Evolutionary conservation across 2,329 filamentous ascomycete genomes (phyloP).

Genomic region (Colletotrichum caudatum): DNA sequence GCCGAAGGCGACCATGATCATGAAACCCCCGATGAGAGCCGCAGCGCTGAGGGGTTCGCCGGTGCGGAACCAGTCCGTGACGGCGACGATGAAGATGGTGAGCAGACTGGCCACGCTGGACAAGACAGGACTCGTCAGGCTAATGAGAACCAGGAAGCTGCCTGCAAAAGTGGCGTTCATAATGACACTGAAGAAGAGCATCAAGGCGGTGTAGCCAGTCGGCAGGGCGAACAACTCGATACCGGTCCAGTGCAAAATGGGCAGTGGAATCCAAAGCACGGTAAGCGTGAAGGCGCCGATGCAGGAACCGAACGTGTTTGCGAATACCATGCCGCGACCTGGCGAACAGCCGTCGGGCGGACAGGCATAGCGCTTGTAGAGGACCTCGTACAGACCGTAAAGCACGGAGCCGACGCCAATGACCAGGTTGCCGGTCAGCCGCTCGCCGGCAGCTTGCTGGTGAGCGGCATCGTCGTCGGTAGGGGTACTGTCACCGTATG

Average conservation of each 20-base stretch:
- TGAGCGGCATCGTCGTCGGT: slow-evolving; percentile 61
- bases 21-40: slow-evolving; percentile 81
- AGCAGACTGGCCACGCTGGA: slow-evolving; percentile 92
- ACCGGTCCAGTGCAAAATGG: slow-evolving; percentile 81
- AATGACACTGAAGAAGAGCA: slow-evolving; percentile 83
- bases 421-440: slow-evolving; percentile 87
- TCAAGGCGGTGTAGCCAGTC: slow-evolving; percentile 79
- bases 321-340: slow-evolving; percentile 93
- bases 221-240: slow-evolving; percentile 88
- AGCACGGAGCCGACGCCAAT: slow-evolving; percentile 92
- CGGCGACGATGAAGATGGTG: slow-evolving; percentile 95
- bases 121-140: slow-evolving; percentile 90
- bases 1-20: slow-evolving; percentile 91
- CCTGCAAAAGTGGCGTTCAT: slow-evolving; percentile 95
- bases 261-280: slow-evolving; percentile 93
- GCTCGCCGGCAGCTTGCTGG: slow-evolving; percentile 65
- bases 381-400: slow-evolving; percentile 96
- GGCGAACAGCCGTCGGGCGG: slow-evolving; percentile 89
- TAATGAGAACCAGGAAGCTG: slow-evolving; percentile 92
- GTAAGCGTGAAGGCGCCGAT: slow-evolving; percentile 88
- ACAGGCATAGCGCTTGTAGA: slow-evolving; percentile 94
- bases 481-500: slow-evolving; percentile 81
- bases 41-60: slow-evolving; percentile 80
- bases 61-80: slow-evolving; percentile 89
- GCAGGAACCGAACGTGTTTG: slow-evolving; percentile 89